phyloP scores from a whole-genome alignment of 768 basidiomycete species.

The Amylocystis lapponica region DNA sequence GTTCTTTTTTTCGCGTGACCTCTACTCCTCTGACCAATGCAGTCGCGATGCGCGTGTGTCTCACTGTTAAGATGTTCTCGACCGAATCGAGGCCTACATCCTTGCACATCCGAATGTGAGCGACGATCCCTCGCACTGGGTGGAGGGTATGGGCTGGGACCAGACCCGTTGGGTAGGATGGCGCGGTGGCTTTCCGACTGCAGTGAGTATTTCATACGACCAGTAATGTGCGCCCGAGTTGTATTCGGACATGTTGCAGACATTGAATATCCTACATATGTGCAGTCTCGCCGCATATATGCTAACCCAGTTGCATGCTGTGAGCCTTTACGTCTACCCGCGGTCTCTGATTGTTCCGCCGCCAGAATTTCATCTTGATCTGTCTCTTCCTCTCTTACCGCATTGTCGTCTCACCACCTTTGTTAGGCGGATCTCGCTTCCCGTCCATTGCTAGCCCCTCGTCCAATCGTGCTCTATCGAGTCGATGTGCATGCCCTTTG shows the following conservation, averaged over 20 bases:
- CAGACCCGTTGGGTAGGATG: slow-evolving; percentile 69
- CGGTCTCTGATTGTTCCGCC: too few species aligned
- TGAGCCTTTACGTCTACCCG: too few species aligned
- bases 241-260: not conserved
- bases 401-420: too few species aligned
- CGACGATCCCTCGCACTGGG: slow-evolving; percentile 55
- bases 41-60: not conserved
- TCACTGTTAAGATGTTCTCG: slow-evolving; percentile 48
- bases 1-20: not conserved
- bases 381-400: too few species aligned
- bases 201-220: slow-evolving; percentile 49
- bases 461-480: slow-evolving; percentile 68
- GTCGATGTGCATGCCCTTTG: slow-evolving; percentile 85
- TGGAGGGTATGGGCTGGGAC: slow-evolving; percentile 91
- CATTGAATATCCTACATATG: not conserved
- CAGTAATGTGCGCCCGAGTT: not conserved
- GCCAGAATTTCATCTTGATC: too few species aligned
- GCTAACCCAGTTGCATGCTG: too few species aligned
- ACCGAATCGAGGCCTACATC: slow-evolving; percentile 55
- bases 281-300: too few species aligned
- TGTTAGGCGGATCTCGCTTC: slow-evolving; percentile 74
- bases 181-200: slow-evolving; percentile 57
- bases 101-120: slow-evolving; percentile 48
- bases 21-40: not conserved
- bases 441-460: slow-evolving; percentile 59